phyloP scores from a whole-genome alignment of 2,329 filamentous ascomycete species.

The Chaetomiaceae sp. region DNA sequence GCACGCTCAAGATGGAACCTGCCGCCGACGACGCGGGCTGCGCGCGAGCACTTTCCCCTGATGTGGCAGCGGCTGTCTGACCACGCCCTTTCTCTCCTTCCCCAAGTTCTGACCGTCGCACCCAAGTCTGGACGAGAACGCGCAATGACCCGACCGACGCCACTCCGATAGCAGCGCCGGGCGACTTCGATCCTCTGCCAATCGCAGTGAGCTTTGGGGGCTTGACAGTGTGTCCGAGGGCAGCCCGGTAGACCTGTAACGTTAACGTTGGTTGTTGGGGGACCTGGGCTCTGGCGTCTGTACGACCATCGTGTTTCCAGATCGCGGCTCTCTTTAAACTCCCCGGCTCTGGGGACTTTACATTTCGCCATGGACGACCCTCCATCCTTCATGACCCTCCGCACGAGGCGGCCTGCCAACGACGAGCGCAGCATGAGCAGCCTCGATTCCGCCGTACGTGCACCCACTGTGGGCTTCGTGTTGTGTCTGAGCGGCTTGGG shows the following conservation, averaged over 20 bases:
- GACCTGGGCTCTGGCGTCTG: no score
- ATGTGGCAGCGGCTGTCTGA: slow-evolving; percentile 1
- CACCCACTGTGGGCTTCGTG: slow-evolving; percentile 15
- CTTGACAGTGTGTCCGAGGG: neutral
- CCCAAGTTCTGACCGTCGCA: neutral
- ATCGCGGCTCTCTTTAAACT: neutral
- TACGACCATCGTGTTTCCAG: neutral
- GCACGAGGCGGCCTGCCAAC: slow-evolving; percentile 39
- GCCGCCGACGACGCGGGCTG: neutral
- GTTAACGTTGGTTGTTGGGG: no score
- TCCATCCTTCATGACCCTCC: slow-evolving; percentile 48
- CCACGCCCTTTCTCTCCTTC: neutral
- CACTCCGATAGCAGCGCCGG: slow-evolving; percentile 1
- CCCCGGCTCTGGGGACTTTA: neutral
- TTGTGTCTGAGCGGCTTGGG: slow-evolving; percentile 13
- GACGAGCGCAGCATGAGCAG: slow-evolving; percentile 42
- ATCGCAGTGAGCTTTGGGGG: neutral
- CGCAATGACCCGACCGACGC: slow-evolving; percentile 6
- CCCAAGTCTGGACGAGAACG: neutral
- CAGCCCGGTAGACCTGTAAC: neutral
- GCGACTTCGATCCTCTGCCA: neutral
- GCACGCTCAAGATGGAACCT: slow-evolving; percentile 3
- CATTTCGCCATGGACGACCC: slow-evolving; percentile 35
- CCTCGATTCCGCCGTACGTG: slow-evolving; percentile 44
- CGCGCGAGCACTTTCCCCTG: neutral